Percentiles rank a stretch among this genome's conserved stretches.
Evolutionary conservation across 1,284 basidiomycete genomes (phyloP).

Genomic region (Cystobasidium slooffiae): DNA sequence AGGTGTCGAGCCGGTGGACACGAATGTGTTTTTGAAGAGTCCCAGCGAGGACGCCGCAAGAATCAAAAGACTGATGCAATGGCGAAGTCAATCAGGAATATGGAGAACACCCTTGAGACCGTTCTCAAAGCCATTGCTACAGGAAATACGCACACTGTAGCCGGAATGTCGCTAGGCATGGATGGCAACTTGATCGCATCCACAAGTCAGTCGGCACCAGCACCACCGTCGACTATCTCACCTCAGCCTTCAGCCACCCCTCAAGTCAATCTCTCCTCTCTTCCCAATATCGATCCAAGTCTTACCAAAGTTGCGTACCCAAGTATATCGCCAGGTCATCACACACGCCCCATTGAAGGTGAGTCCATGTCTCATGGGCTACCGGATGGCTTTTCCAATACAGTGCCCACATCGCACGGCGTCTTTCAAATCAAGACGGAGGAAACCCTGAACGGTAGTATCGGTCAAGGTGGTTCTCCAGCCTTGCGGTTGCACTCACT

Average conservation of each 20-base stretch:
- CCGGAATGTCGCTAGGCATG: slow-evolving; percentile 21
- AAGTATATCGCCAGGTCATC: too few relatives aligned
- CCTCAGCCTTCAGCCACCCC: not conserved
- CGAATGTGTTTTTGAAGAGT: slow-evolving; percentile 93
- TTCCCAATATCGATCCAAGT: not conserved
- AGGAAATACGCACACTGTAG: slow-evolving; percentile 40
- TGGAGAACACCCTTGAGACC: slow-evolving; percentile 89
- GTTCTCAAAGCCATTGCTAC: slow-evolving; percentile 59
- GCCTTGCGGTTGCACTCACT: slow-evolving; percentile 72
- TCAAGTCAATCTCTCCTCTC: not conserved
- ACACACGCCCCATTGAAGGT: too few relatives aligned
- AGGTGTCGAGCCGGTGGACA: slow-evolving; percentile 71
- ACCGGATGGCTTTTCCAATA: not conserved
- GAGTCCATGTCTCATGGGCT: not conserved
- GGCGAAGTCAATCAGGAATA: slow-evolving; percentile 86
- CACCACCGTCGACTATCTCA: slow-evolving; percentile 1
- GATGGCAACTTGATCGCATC: slow-evolving; percentile 33
- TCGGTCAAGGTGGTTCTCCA: slow-evolving; percentile 10
- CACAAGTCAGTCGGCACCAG: not conserved
- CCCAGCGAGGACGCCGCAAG: slow-evolving; percentile 88
- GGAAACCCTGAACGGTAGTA: not conserved
- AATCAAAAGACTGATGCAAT: slow-evolving; percentile 60
- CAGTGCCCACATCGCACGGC: slow-evolving; percentile 49
- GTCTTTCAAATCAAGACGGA: slow-evolving; percentile 20
- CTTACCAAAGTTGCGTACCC: not conserved